phyloP scores from a whole-genome alignment of 2,329 filamentous ascomycete species.

The Monilinia fructigena region DNA sequence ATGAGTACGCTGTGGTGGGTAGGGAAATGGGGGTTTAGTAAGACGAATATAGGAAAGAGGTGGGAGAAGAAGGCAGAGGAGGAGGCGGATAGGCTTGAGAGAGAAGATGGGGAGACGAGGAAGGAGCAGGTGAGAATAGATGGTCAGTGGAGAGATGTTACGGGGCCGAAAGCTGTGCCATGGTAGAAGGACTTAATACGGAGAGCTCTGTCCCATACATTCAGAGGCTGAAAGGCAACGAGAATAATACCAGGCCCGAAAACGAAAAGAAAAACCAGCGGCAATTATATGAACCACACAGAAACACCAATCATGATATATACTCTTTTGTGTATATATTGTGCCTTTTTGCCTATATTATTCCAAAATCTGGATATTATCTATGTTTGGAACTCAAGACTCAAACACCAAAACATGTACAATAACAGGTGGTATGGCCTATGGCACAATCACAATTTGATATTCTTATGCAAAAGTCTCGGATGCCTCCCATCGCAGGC shows the following conservation, averaged over 20 bases:
- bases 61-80: constrained; percentile 31
- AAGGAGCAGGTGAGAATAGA: constrained; percentile 31
- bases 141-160: constrained; percentile 39
- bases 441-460: neutral
- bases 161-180: constrained; percentile 36
- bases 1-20: constrained; percentile 36
- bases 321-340: neutral
- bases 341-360: neutral
- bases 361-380: neutral
- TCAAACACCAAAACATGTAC: constrained; percentile 1
- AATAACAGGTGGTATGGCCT: neutral
- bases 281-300: neutral
- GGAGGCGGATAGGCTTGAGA: constrained; percentile 25
- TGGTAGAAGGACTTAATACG: constrained; percentile 30
- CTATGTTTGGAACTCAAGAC: neutral
- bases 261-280: neutral
- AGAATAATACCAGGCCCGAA: neutral
- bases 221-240: neutral
- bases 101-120: constrained; percentile 27
- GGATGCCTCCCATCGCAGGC: neutral
- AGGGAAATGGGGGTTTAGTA: constrained; percentile 40
- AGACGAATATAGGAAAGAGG: constrained; percentile 27
- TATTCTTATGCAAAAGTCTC: neutral
- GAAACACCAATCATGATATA: neutral
- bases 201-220: neutral